Percentiles rank a stretch among this genome's conserved stretches.
Conservation (phyloP, 768 basidiomycete species). For the Russula sp. region DNA sequence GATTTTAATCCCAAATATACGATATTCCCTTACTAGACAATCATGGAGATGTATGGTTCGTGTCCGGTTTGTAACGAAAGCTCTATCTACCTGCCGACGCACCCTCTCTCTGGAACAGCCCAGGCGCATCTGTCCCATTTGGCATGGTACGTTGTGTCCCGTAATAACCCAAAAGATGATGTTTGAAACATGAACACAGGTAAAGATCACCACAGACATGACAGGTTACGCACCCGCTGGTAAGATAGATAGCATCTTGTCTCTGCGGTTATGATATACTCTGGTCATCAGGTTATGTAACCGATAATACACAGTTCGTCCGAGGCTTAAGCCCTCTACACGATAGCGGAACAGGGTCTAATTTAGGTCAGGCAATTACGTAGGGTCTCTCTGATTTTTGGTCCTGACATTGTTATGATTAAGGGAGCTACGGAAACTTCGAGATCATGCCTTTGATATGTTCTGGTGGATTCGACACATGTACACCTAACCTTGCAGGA, state of each 20-base stretch:
- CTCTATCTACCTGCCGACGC: background rate
- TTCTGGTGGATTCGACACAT: slow-evolving; percentile 59
- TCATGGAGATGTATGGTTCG: slow-evolving; percentile 68
- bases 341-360: slow-evolving; percentile 70
- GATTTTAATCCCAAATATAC: background rate
- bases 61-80: background rate
- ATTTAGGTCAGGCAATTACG: slow-evolving; percentile 44
- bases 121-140: slow-evolving; percentile 71
- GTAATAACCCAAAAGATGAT: background rate
- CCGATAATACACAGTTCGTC: slow-evolving; percentile 55
- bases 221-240: slow-evolving; percentile 73
- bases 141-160: slow-evolving; percentile 52
- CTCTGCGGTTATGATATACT: background rate
- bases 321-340: slow-evolving; percentile 65
- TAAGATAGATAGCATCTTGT: slow-evolving; percentile 32
- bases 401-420: background rate
- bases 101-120: slow-evolving; percentile 39
- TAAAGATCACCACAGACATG: slow-evolving; percentile 66
- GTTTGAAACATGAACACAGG: slow-evolving; percentile 40
- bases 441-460: slow-evolving; percentile 68
- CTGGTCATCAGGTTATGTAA: slow-evolving; percentile 52
- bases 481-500: slow-evolving; percentile 53
- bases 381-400: too few species aligned
- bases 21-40: slow-evolving; percentile 43
- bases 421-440: slow-evolving; percentile 61